Conservation (phyloP, 1,284 basidiomycete genomes). For the Boletus albobrunnescens region DNA sequence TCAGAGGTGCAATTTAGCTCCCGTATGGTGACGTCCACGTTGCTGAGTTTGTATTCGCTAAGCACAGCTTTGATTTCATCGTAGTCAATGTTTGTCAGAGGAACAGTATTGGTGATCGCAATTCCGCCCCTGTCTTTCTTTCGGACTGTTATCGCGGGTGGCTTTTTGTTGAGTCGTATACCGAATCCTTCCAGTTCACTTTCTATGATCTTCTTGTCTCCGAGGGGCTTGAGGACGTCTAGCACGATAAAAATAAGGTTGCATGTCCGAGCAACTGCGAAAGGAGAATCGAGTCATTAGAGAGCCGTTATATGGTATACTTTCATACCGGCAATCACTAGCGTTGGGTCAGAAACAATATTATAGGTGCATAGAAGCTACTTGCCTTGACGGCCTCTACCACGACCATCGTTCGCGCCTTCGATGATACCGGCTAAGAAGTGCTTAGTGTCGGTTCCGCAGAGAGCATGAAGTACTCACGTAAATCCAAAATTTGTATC, state of each 20-base stretch:
- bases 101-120: slow-evolving; percentile 92
- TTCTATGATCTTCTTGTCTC: slow-evolving; percentile 91
- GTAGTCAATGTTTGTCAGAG: slow-evolving; percentile 93
- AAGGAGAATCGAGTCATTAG: slow-evolving; percentile 15
- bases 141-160: slow-evolving; percentile 84
- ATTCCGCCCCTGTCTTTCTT: slow-evolving; percentile 96
- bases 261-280: slow-evolving; percentile 88
- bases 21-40: slow-evolving; percentile 92
- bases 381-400: slow-evolving; percentile 91
- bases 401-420: slow-evolving; percentile 97
- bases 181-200: slow-evolving; percentile 94
- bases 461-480: slow-evolving; percentile 47
- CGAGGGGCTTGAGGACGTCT: slow-evolving; percentile 95
- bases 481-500: slow-evolving; percentile 83
- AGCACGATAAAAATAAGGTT: slow-evolving; percentile 99
- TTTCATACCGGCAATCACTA: slow-evolving; percentile 77
- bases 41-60: slow-evolving; percentile 87
- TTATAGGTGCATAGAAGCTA: slow-evolving; percentile 4
- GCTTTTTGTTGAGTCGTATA: slow-evolving; percentile 93
- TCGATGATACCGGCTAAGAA: slow-evolving; percentile 91
- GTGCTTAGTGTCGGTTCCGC: slow-evolving; percentile 1
- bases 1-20: slow-evolving; percentile 92
- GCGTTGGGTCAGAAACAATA: slow-evolving; percentile 5
- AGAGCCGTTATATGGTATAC: slow-evolving; percentile 5
- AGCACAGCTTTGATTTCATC: slow-evolving; percentile 97